These are phyloP conservation scores for Metschnikowia proteae DNA, from an alignment of 805 yeast genomes.

Conservation along the genomic window DNA sequence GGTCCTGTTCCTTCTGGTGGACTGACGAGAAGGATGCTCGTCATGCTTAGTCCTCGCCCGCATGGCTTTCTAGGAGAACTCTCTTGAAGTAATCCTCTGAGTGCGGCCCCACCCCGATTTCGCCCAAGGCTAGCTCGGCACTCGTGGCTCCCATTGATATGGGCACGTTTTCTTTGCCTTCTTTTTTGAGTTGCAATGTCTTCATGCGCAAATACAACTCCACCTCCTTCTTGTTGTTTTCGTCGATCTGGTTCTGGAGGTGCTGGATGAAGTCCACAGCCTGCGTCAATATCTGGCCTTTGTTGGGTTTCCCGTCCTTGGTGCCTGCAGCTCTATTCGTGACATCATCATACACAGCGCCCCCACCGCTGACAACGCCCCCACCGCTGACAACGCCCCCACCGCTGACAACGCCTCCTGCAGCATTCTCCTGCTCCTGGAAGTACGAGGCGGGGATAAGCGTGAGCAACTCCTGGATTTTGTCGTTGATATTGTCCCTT, in stretches of 20 bases:
- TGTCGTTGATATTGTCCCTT: conserved; percentile 43
- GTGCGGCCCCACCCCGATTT: conserved; percentile 80
- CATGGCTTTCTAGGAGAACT: conserved; percentile 11
- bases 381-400: neutral
- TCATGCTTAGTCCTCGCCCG: neutral
- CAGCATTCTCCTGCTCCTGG: conserved; percentile 30
- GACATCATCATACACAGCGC: conserved; percentile 4
- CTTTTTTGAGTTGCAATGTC: conserved; percentile 47
- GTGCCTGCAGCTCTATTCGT: conserved; percentile 45
- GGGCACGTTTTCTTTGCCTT: conserved; percentile 38
- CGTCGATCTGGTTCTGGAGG: conserved; percentile 71
- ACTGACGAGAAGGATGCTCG: neutral
- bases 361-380: conserved; percentile 4
- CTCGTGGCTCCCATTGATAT: conserved; percentile 53
- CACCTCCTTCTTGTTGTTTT: conserved; percentile 73
- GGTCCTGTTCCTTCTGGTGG: neutral
- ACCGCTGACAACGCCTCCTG: conserved; percentile 2
- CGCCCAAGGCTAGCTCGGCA: conserved; percentile 72
- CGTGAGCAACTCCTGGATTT: conserved; percentile 40
- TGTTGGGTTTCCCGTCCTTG: conserved; percentile 80
- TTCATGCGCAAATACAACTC: conserved; percentile 62
- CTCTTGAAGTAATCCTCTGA: conserved; percentile 38
- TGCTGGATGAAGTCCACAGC: conserved; percentile 68
- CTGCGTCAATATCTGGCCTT: conserved; percentile 75
- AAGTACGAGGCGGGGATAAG: conserved; percentile 37